Base-by-base conservation (phyloP, 768 basidiomycete species). In the Hypholoma sublateritium region DNA sequence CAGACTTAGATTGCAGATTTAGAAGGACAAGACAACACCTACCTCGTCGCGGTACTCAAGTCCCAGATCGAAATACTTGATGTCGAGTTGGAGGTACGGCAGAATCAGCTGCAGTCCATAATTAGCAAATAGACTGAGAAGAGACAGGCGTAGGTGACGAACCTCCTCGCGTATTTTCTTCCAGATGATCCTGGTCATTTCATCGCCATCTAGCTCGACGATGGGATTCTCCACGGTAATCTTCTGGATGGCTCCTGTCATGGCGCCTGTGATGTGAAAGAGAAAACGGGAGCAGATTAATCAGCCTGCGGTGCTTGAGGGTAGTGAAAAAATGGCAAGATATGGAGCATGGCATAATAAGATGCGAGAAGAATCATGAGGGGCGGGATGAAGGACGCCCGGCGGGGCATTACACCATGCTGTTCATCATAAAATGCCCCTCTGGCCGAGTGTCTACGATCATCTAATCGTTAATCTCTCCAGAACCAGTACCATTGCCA, bases 141-240 rank as follows among this genome's bases (percentile, higher is more conserved):
- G 22, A 24, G 41, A 32, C 55, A 24, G 41, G 35, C 39, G 43
- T 37, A n/a, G 21, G 34, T 32, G 16, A 74, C 83, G 58, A 55
- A 93, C 94, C 85, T 97, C 93, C 67, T 97, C 91, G 56, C 92
- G 81, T 68, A 95, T 95, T 80, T 94, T 94, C 84, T 94, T 95
- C 94, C 93, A 98, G 71, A 98, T 99, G 67, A 99, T 97, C 63
- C 96, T 81, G 34, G 96, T 99, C 96, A 98, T 98, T 77, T 99
- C 96, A 74, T 97, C 95, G 46, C 95, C 95, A 71, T 98, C 95
- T 51, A 98, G 84, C 76, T 97, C 95, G 47, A 97, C 94, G 45
- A 97, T 84, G 5, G 94, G 94, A 67, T 95, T 94, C 68, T 82
- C 77, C 49, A 95, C 94, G 25, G 80, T 81, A 66, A 97, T 95